Percentiles rank a stretch among this genome's conserved stretches.
phyloP scores from a whole-genome alignment of 345 rosid genomes.

The Litchi chinensis region DNA sequence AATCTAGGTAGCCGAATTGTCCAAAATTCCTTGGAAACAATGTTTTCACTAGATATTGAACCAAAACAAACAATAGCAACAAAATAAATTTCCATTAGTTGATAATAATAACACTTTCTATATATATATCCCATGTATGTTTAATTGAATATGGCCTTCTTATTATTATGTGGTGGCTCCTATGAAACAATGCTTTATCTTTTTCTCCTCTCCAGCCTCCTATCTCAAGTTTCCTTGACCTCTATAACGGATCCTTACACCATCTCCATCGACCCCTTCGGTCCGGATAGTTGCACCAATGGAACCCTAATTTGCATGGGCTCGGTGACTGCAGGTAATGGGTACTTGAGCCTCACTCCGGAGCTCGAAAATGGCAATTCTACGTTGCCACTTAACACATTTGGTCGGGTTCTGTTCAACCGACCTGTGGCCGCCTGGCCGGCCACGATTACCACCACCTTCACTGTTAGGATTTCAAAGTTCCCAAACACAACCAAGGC shows the following conservation, averaged over 20 bases:
- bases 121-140: not conserved
- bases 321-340: slow-evolving; percentile 20
- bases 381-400: not conserved
- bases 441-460: slow-evolving; percentile 35
- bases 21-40: not conserved
- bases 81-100: not conserved
- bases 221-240: slow-evolving; percentile 21
- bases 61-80: not conserved
- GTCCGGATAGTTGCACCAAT: slow-evolving; percentile 21
- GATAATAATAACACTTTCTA: not conserved
- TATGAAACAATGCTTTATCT: slow-evolving; percentile 22
- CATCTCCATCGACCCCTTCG: slow-evolving; percentile 30
- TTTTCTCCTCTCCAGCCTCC: slow-evolving; percentile 20
- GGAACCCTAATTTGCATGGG: slow-evolving; percentile 38
- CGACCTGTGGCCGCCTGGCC: slow-evolving; percentile 40
- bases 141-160: not conserved
- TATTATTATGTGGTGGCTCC: not conserved
- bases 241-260: not conserved
- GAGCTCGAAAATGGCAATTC: slow-evolving; percentile 24
- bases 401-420: slow-evolving; percentile 37
- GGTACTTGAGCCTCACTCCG: slow-evolving; percentile 34
- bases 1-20: slow-evolving; percentile 13
- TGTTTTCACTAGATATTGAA: no score
- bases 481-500: slow-evolving; percentile 10
- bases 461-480: slow-evolving; percentile 38